Conservation (phyloP, 1,284 basidiomycete genomes). For the Flammula alnicola region DNA sequence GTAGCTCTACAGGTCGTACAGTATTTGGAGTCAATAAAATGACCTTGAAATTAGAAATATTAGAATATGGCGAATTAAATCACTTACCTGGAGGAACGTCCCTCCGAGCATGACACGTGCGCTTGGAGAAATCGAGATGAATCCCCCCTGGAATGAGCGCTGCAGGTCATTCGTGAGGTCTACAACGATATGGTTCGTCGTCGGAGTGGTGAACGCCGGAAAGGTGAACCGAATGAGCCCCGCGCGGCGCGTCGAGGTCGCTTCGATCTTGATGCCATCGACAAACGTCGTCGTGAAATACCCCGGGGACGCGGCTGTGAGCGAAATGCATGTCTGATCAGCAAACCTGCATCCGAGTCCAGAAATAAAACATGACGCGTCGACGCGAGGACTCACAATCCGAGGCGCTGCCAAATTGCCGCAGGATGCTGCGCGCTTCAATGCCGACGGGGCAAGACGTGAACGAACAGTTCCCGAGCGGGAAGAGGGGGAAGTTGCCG, state of each 20-base stretch:
- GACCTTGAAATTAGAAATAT: neutral
- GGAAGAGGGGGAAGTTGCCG: slow-evolving; percentile 54
- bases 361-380: neutral
- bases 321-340: no score
- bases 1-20: no score
- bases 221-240: slow-evolving; percentile 51
- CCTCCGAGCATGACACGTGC: slow-evolving; percentile 45
- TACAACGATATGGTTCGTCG: slow-evolving; percentile 39
- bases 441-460: slow-evolving; percentile 46
- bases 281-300: slow-evolving; percentile 52
- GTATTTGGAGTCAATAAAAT: no score
- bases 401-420: slow-evolving; percentile 37
- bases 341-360: neutral
- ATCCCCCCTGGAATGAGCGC: slow-evolving; percentile 53
- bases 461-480: slow-evolving; percentile 46
- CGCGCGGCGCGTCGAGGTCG: slow-evolving; percentile 50
- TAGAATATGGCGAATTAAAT: neutral
- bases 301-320: slow-evolving; percentile 45
- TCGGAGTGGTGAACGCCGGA: slow-evolving; percentile 29
- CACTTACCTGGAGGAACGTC: slow-evolving; percentile 46
- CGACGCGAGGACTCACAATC: slow-evolving; percentile 38
- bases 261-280: slow-evolving; percentile 50
- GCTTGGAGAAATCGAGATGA: slow-evolving; percentile 34
- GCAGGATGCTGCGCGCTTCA: slow-evolving; percentile 41
- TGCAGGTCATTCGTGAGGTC: slow-evolving; percentile 54